Conservation (phyloP, 179 eudicot genomes). For the Carnegiea gigantea region DNA sequence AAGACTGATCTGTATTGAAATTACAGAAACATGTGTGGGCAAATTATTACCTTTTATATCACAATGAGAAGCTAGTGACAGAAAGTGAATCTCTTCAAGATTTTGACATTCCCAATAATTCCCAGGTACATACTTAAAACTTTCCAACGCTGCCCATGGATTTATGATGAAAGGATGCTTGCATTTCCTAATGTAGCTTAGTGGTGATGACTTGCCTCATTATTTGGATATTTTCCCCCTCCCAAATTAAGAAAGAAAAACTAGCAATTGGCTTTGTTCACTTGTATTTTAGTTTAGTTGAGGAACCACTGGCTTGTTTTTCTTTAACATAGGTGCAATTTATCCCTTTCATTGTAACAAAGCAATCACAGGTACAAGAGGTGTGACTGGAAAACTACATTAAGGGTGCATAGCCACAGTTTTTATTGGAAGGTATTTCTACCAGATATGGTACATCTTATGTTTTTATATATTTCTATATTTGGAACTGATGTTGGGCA, state of each 20-base stretch:
- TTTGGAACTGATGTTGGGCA: too few species aligned
- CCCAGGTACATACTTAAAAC: conserved; percentile 53
- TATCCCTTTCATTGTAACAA: conserved; percentile 57
- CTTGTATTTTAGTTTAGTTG: neutral
- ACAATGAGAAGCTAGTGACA: conserved; percentile 69
- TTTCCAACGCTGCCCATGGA: neutral
- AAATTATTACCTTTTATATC: conserved; percentile 69
- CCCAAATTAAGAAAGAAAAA: neutral
- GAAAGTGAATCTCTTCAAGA: conserved; percentile 63
- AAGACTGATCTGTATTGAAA: neutral
- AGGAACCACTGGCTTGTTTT: neutral
- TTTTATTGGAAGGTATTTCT: too few species aligned
- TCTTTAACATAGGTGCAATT: conserved; percentile 67
- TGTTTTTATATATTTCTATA: too few species aligned
- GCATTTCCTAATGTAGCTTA: neutral
- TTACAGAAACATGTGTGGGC: conserved; percentile 89
- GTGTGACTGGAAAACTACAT: too few species aligned
- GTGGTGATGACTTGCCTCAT: neutral
- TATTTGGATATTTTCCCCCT: neutral
- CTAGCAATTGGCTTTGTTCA: neutral
- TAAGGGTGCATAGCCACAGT: too few species aligned
- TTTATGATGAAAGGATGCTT: neutral
- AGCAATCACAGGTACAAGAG: conserved; percentile 31
- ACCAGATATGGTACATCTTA: too few species aligned
- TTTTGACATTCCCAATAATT: conserved; percentile 72